Evolutionary conservation across 1,284 basidiomycete genomes (phyloP).

Genomic region (Nidula niveotomentosa): DNA sequence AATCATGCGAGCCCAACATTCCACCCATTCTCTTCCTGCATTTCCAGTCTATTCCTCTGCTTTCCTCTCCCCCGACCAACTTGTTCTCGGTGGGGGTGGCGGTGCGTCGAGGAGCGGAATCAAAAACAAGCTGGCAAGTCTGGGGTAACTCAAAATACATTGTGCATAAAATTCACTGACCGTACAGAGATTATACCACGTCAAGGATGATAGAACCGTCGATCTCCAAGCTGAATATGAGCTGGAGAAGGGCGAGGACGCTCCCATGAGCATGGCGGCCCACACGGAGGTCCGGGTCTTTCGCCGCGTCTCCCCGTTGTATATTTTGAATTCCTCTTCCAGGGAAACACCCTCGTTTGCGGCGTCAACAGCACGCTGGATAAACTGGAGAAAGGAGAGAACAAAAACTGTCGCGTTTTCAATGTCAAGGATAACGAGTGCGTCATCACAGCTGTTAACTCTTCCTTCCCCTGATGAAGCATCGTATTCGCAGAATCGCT

Average conservation of each 20-base stretch:
- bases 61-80: slow-evolving; percentile 73
- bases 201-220: slow-evolving; percentile 59
- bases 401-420: slow-evolving; percentile 83
- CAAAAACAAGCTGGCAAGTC: slow-evolving; percentile 86
- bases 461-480: not conserved
- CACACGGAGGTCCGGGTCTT: slow-evolving; percentile 52
- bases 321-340: slow-evolving; percentile 2
- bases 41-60: slow-evolving; percentile 89
- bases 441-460: slow-evolving; percentile 13
- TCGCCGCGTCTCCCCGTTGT: not conserved
- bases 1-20: slow-evolving; percentile 77
- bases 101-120: slow-evolving; percentile 81
- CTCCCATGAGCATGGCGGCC: slow-evolving; percentile 90
- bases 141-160: too few species aligned
- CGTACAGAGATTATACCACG: slow-evolving; percentile 68
- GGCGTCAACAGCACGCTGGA: slow-evolving; percentile 82
- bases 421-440: slow-evolving; percentile 61
- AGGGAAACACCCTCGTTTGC: slow-evolving; percentile 64
- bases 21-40: slow-evolving; percentile 67
- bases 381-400: slow-evolving; percentile 61
- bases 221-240: slow-evolving; percentile 68
- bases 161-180: slow-evolving; percentile 2
- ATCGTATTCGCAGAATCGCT: slow-evolving; percentile 44
- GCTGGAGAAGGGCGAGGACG: slow-evolving; percentile 82
- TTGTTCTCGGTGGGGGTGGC: slow-evolving; percentile 91